phyloP scores from a whole-genome alignment of 2,329 filamentous ascomycete species.

The Ascomycota sp. region DNA sequence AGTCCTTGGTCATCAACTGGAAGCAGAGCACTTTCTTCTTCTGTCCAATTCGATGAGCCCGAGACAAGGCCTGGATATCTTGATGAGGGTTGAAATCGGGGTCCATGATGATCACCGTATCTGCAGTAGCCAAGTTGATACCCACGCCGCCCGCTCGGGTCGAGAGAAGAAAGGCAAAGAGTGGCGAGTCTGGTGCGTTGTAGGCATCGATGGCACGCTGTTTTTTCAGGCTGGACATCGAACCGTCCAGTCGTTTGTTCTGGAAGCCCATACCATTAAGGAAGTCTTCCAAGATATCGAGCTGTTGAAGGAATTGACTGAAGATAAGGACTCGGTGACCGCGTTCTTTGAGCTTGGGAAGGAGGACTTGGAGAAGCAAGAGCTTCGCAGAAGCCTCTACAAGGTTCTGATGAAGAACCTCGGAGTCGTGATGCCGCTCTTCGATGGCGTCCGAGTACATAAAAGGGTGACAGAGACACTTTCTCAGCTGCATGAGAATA shows the following conservation, averaged over 20 bases:
- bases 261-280: slow-evolving; percentile 48
- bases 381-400: slow-evolving; percentile 84
- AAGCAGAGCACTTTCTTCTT: slow-evolving; percentile 91
- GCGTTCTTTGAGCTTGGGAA: slow-evolving; percentile 64
- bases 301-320: slow-evolving; percentile 76
- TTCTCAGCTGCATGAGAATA: slow-evolving; percentile 82
- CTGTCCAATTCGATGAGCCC: slow-evolving; percentile 89
- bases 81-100: slow-evolving; percentile 96
- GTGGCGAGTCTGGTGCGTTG: slow-evolving; percentile 59
- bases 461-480: slow-evolving; percentile 88
- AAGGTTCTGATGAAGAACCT: slow-evolving; percentile 52
- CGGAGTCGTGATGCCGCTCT: slow-evolving; percentile 43
- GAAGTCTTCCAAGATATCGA: slow-evolving; percentile 85
- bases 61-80: slow-evolving; percentile 82
- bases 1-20: slow-evolving; percentile 73
- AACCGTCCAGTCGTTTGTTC: slow-evolving; percentile 72
- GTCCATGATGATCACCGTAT: slow-evolving; percentile 94
- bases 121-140: slow-evolving; percentile 89
- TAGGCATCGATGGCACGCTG: slow-evolving; percentile 86
- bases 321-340: slow-evolving; percentile 88
- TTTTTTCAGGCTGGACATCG: slow-evolving; percentile 58
- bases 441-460: slow-evolving; percentile 82
- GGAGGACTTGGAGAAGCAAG: slow-evolving; percentile 58
- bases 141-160: slow-evolving; percentile 90
- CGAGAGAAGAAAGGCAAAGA: slow-evolving; percentile 82